Percentiles rank a stretch among this genome's conserved stretches.
phyloP scores from a whole-genome alignment of 345 rosid species.

The Bruguiera gymnorhiza region DNA sequence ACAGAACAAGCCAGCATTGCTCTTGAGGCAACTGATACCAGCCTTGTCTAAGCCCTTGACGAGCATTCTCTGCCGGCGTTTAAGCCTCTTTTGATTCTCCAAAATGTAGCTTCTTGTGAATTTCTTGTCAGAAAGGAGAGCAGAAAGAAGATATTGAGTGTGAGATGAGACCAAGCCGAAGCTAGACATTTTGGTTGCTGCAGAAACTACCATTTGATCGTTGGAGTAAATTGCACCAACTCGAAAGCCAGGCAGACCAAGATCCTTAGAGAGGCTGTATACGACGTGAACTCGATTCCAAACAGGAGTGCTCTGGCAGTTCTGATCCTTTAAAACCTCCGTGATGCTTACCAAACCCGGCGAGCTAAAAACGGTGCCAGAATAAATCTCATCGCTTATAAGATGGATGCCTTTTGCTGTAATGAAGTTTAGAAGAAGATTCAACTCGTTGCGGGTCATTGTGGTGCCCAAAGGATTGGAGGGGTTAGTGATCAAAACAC shows the following conservation, averaged over 20 bases:
- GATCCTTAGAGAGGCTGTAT: constrained; percentile 69
- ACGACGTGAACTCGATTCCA: constrained; percentile 63
- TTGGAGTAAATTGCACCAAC: constrained; percentile 81
- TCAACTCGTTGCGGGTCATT: constrained; percentile 52
- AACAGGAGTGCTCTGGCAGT: constrained; percentile 42
- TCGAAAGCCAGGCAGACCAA: constrained; percentile 81
- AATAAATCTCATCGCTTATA: constrained; percentile 74
- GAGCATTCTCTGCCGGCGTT: constrained; percentile 41
- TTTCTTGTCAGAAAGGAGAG: constrained; percentile 66
- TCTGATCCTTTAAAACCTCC: constrained; percentile 59
- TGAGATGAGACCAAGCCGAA: constrained; percentile 84
- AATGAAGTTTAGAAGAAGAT: constrained; percentile 62
- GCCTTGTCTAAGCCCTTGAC: constrained; percentile 61
- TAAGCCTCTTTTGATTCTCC: constrained; percentile 58
- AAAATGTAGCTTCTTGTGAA: constrained; percentile 54
- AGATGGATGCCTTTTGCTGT: constrained; percentile 55
- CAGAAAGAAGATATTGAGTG: constrained; percentile 69
- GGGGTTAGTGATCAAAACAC: constrained; percentile 74
- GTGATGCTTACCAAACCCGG: constrained; percentile 58
- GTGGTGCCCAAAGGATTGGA: constrained; percentile 80
- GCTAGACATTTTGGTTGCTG: constrained; percentile 85
- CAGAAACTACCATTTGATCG: constrained; percentile 53
- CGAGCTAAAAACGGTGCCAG: constrained; percentile 71
- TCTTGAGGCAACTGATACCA: constrained; percentile 52
- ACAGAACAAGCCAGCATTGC: constrained; percentile 74